A percentile compares a stretch with the other conserved stretches of the same genome.
These are phyloP conservation scores for Solanum pennellii DNA, from an alignment of 257 asterid species.

Conservation along the genomic window DNA sequence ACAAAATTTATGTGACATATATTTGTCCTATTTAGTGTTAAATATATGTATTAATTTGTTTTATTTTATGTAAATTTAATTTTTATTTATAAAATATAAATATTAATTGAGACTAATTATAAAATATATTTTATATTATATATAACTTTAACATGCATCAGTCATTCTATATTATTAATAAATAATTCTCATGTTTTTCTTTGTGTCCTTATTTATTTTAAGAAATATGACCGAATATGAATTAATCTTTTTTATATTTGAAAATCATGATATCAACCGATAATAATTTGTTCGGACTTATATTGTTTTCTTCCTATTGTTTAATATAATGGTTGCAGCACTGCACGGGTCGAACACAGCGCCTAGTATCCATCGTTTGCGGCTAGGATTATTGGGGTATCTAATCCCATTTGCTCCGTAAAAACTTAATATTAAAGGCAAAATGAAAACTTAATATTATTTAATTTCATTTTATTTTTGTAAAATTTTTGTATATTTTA, in stretches of 20 bases:
- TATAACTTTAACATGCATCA: not conserved
- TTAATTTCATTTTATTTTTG: not conserved
- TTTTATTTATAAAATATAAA: not conserved
- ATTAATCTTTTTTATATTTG: not conserved
- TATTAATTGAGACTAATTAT: not conserved
- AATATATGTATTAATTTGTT: not conserved
- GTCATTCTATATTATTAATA: not conserved
- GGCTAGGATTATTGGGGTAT: no score
- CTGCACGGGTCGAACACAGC: no score
- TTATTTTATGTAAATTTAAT: no score
- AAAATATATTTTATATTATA: not conserved
- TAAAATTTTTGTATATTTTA: not conserved
- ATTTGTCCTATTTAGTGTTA: not conserved
- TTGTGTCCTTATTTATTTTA: not conserved
- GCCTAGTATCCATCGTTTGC: no score
- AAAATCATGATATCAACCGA: not conserved
- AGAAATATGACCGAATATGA: not conserved
- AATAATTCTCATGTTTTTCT: not conserved
- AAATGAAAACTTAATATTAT: not conserved
- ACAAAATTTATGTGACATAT: fast-evolving
- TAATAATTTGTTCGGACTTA: not conserved
- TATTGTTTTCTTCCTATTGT: not conserved
- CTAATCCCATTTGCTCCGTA: not conserved
- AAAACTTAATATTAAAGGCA: not conserved
- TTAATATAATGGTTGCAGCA: not conserved